Conservation (phyloP, 345 rosid genomes). For the Populus ilicifolia region DNA sequence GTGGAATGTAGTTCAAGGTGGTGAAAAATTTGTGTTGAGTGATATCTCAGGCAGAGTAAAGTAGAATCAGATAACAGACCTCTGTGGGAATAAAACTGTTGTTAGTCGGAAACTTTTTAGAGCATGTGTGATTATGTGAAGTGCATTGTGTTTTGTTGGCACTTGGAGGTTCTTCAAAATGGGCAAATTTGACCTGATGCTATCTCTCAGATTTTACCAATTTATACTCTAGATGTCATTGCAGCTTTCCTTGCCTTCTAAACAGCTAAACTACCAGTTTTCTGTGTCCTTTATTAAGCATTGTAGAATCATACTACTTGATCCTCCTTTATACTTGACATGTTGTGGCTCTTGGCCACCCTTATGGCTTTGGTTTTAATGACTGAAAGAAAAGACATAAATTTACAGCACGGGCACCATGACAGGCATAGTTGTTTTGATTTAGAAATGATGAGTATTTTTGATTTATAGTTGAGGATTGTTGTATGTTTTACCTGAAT, state of each 20-base stretch:
- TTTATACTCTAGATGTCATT: not conserved
- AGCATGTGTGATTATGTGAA: not conserved
- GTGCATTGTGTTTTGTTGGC: not conserved
- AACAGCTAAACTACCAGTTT: not conserved
- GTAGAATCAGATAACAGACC: not conserved
- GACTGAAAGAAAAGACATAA: not conserved
- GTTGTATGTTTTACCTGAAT: conserved; percentile 57
- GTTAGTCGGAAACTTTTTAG: not conserved
- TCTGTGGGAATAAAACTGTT: not conserved
- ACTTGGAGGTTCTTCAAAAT: not conserved
- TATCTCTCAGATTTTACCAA: not conserved
- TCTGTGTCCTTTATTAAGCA: not conserved
- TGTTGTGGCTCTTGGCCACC: not conserved
- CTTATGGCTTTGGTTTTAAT: not conserved
- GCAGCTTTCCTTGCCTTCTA: not conserved
- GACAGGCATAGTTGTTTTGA: not conserved
- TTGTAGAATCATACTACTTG: not conserved
- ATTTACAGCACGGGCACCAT: not conserved
- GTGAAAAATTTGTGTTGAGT: not conserved
- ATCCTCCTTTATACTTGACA: not conserved
- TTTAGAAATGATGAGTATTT: not conserved
- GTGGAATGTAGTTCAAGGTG: not conserved
- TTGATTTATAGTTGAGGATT: not conserved
- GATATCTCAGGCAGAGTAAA: not conserved
- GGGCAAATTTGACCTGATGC: not conserved